Evolutionary conservation across 164 flowering plant species (phyloP).

Genomic region (Magnolia kwangsiensis): DNA sequence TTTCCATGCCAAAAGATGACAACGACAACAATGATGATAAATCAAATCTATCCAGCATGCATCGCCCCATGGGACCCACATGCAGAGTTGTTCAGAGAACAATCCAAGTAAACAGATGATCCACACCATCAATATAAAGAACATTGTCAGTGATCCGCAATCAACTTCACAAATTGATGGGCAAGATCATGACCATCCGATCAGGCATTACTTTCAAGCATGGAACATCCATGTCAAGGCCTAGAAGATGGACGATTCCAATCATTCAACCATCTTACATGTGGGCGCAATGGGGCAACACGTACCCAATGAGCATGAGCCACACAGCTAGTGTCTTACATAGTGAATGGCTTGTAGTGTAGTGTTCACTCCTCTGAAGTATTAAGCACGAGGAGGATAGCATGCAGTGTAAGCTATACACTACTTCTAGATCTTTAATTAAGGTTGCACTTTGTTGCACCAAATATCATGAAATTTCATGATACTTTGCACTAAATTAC

Average conservation of each 20-base stretch:
- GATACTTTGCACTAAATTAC: no score
- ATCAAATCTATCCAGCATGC: background rate
- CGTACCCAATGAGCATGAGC: background rate
- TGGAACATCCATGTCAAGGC: background rate
- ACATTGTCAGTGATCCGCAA: background rate
- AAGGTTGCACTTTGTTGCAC: no score
- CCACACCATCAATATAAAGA: background rate
- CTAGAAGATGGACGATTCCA: background rate
- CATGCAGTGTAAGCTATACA: no score
- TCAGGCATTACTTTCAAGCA: background rate
- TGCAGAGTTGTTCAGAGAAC: background rate
- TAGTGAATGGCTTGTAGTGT: no score
- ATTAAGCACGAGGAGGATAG: no score
- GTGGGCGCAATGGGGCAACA: background rate
- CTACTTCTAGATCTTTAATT: no score
- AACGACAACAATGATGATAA: background rate
- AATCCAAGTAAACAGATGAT: background rate
- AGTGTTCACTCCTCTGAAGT: no score
- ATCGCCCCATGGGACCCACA: background rate
- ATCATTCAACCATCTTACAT: background rate
- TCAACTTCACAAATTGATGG: background rate
- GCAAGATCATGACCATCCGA: background rate
- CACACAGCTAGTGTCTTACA: no score
- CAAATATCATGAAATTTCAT: no score
- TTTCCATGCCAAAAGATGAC: no score